These are phyloP conservation scores for Drechmeria coniospora DNA, from an alignment of 2,329 filamentous ascomycete species.

Conservation along the genomic window DNA sequence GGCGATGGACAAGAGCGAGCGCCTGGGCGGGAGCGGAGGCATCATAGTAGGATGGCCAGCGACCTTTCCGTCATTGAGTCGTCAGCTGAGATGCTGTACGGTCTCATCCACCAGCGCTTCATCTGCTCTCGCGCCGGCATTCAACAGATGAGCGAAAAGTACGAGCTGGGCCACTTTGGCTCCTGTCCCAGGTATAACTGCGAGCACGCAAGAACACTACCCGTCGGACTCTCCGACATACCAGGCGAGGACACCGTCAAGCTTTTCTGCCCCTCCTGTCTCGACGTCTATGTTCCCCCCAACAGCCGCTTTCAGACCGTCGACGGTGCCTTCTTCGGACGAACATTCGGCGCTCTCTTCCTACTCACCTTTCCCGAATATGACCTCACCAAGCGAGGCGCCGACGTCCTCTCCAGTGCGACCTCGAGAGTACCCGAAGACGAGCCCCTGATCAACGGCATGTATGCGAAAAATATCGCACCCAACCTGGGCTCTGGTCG, in stretches of 20 bases:
- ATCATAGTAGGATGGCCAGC: constrained; percentile 71
- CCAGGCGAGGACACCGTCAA: constrained; percentile 97
- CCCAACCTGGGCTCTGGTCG: constrained; percentile 68
- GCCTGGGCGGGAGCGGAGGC: constrained; percentile 48
- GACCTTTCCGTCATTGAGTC: constrained; percentile 93
- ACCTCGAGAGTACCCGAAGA: constrained; percentile 21
- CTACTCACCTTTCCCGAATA: constrained; percentile 98
- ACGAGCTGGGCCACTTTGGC: constrained; percentile 91
- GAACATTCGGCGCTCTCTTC: constrained; percentile 92
- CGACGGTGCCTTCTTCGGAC: constrained; percentile 94
- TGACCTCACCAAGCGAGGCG: constrained; percentile 61
- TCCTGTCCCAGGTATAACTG: constrained; percentile 90
- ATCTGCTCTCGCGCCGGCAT: constrained; percentile 94
- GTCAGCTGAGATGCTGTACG: constrained; percentile 95
- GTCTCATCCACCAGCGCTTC: constrained; percentile 94
- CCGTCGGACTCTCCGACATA: constrained; percentile 85
- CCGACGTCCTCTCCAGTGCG: constrained; percentile 34
- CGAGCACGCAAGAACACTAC: constrained; percentile 76
- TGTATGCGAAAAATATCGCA: constrained; percentile 73
- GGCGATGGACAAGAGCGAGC: constrained; percentile 43
- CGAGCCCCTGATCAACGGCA: constrained; percentile 60
- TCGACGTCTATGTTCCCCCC: constrained; percentile 93
- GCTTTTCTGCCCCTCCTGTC: constrained; percentile 90
- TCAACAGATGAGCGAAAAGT: constrained; percentile 98
- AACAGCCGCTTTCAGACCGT: constrained; percentile 97